Evolutionary conservation across 768 basidiomycete genomes (phyloP), one percentile per base, ranked within the genome.

Genomic region (Agrocybe pediades): DNA sequence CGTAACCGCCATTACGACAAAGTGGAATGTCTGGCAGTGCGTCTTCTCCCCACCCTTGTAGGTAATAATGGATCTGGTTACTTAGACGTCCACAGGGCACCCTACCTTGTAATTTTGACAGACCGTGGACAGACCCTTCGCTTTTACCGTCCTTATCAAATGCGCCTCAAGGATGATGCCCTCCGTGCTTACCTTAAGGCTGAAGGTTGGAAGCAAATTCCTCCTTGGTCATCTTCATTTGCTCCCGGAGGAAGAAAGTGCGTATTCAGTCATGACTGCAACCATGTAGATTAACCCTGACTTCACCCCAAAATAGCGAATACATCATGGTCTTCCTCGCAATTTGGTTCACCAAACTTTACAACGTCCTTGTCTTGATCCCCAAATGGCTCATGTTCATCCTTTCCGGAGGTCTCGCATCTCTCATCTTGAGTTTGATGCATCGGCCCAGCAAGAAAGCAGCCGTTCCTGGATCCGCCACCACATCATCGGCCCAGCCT

Each of bases 1-100:
- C 56, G 92, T 95, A 57, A 93, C 90, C 3, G 71, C 77, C 49
- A 69, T 94, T 52, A 95, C 92, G 52, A 92, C 92, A 2, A 88
- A 88, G 64, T 96, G 94, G 94, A 74, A 68, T 29, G 68, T 95
- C 44, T 95, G 92, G 90, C 80, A 82, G 94, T 94, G 66, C 54
- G 85, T 79, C 23, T 59, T 42, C 48, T 49, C 21, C n/a, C 39
- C 27, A 27, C 16, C 33, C n/a, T 21, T 41, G 9, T 15, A 19
- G 53, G 4, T 11, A 51, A 53, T 24, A 44, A 51, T 41, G 49
- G 15, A 23, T 19, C 15, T 47, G 26, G 48, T 24, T 17, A 29
- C 17, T n/a, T 30, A 9, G 30, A 17, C 24, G 17, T 21, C 30
- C 16, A 33, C 33, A 95, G 93, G 61, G 90, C 89, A 2, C 94